Base-by-base conservation (phyloP, 2,329 filamentous ascomycete species). In the Periconia digitata region DNA sequence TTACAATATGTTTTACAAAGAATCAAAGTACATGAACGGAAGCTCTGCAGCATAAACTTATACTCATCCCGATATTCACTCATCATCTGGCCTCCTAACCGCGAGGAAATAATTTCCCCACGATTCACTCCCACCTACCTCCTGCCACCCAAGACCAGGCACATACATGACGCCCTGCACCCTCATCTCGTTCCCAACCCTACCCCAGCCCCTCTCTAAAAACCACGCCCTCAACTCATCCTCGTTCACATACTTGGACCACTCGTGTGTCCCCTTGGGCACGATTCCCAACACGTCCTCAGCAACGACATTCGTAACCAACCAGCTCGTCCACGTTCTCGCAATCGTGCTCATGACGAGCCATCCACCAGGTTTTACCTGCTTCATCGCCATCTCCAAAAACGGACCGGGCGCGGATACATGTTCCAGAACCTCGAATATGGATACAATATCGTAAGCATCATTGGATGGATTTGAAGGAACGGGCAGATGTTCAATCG, bases 61-160 rank as follows among this genome's bases (percentile, higher is more conserved):
- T 13, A 12, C 36, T 20, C 38, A 40, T 17, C 6, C 32, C 44
- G 46, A 24, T 6, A 6, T 6, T 22, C 16, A 40, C 20, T 40
- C 18, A 12, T 53, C 50, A 29, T 18, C 39, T 32, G 55, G 59
- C 67, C 77, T 86, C 73, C 85, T 83, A 37, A 96, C 85, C 8
- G 83, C 94, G 70, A 96, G 95, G 72, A 99, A 97, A 74, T 97
- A 99, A 71, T 99, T 99, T 8, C 92, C 92, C 64, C 90, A 84
- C 64, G 83, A 84, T 75, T 97, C 92, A 62, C 90, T 88, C 2
- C 90, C 89, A 20, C 74, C 71, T 4, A 96, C 85, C 69, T 90
- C 83, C 74, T 81, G 91, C 94, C 94, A 97, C 3, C 94, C 94
- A 38, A 96, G 48, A 0, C 90, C 91, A 0, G 94, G 94, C 46